These are phyloP conservation scores for Thuja plicata DNA, from an alignment of 83 land plant species.

Conservation along the genomic window DNA sequence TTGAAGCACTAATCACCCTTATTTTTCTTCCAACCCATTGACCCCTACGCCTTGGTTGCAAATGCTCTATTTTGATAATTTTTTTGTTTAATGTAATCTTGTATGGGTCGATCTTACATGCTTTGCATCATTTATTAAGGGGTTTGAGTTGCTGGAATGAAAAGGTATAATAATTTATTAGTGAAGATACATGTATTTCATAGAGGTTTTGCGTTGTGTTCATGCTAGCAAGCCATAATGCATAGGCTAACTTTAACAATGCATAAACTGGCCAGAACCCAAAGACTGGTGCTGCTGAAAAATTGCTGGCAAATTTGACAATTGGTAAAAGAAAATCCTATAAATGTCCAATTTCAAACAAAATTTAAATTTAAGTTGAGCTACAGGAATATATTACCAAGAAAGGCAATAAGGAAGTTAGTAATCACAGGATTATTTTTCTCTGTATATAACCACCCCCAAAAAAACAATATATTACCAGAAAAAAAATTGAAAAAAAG, in stretches of 20 bases:
- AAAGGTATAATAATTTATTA: background rate
- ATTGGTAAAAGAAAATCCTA: no score
- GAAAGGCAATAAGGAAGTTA: no score
- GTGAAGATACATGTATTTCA: background rate
- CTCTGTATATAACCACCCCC: no score
- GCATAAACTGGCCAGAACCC: conserved; percentile 6
- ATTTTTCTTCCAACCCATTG: background rate
- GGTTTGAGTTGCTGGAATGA: background rate
- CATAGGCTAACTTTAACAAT: conserved; percentile 20
- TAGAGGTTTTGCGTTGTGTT: conserved; percentile 19
- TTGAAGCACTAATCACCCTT: background rate
- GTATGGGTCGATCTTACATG: background rate
- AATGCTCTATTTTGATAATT: background rate
- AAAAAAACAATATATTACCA: no score
- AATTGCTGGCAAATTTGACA: background rate
- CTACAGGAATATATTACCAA: no score
- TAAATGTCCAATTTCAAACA: no score
- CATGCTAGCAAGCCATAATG: conserved; percentile 26
- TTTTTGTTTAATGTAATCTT: background rate
- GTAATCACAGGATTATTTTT: no score
- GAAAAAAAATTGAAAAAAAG: no score
- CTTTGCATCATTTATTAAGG: background rate
- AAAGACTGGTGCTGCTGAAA: conserved; percentile 30
- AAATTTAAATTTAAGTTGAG: no score
- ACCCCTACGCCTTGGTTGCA: no score